Base-by-base conservation (phyloP, 495 filamentous ascomycete genomes). In the Astrocystis sublimbata region DNA sequence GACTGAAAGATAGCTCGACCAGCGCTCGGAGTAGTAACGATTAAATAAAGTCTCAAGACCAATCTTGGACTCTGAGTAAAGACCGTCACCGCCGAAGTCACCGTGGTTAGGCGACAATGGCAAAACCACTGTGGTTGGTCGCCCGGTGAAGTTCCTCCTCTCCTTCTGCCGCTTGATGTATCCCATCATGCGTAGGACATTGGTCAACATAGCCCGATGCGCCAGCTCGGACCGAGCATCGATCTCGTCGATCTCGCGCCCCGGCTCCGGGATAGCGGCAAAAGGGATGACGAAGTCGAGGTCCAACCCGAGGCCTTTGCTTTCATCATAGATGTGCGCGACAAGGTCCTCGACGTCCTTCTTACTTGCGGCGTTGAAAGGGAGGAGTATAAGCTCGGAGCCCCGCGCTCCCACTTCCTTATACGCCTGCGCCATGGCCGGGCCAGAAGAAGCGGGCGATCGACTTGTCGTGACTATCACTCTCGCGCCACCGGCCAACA, bases 131-230 rank as follows among this genome's bases (percentile, higher is more conserved):
- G 92, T 90, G 21, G 91, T 91, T 24, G 91, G 91, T 30, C 91
- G 85, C 12, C 91, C 93, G 71, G 91, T 88, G 71, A 87, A 91
- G 58, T 90, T 89, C 62, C 88, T 82, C 35, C 80, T 77, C 43
- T 85, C 82, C 77, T 94, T 93, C 68, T 92, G 87, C 6, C 83
- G 75, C 78, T 93, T 94, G 73, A 94, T 83, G 64, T 76, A 82
- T 52, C 91, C 91, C 59, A 94, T 80, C 52, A 94, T 83, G 50
- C 91, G 85, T 35, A 94, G 80, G 4, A 93, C 78, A 67, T 94
- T 94, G 59, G 91, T 94, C 76, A 94, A 78, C 91, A 94, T 94
- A 76, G 93, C 92, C 58, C 91, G 88, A 73, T 93, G 91, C 63
- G 91, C 91, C 55, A 94, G 86, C 76, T 93, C 91, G 4, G 91